phyloP scores from a whole-genome alignment of 768 basidiomycete species.

The Boletales sp. region DNA sequence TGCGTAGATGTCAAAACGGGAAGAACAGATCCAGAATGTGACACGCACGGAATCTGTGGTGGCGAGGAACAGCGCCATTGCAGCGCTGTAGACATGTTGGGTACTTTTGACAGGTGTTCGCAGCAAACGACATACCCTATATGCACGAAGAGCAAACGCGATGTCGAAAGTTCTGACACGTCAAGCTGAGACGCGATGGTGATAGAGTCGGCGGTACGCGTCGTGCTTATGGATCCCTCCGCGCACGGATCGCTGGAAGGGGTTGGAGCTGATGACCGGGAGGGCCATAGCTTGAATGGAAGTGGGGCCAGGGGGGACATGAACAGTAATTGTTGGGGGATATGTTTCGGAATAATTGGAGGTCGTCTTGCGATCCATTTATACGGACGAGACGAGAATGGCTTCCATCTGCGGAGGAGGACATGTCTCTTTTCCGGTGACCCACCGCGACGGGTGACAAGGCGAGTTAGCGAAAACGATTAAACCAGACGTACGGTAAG shows the following conservation, averaged over 20 bases:
- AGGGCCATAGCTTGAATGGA: constrained; percentile 5
- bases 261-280: not conserved
- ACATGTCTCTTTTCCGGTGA: constrained; percentile 17
- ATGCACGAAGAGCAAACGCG: constrained; percentile 59
- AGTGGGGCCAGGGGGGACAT: constrained; percentile 17
- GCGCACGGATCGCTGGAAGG: constrained; percentile 10
- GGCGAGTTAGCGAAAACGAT: constrained; percentile 25
- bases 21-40: not conserved
- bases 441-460: constrained; percentile 14
- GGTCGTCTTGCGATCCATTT: constrained; percentile 18
- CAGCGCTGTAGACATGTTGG: constrained; percentile 49
- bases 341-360: not conserved
- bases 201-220: constrained; percentile 19
- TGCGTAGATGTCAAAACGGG: constrained; percentile 18
- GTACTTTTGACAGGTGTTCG: constrained; percentile 5
- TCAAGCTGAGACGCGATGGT: constrained; percentile 20
- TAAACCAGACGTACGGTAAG: constrained; percentile 21
- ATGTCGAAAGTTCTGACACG: constrained; percentile 42
- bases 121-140: constrained; percentile 50
- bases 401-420: constrained; percentile 22
- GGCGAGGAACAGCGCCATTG: constrained; percentile 77
- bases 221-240: constrained; percentile 19
- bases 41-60: constrained; percentile 76
- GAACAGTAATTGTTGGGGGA: constrained; percentile 4
- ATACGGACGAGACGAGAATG: constrained; percentile 20